Evolutionary conservation across 495 filamentous ascomycete species (phyloP).

Genomic region (Thozetella sp.): DNA sequence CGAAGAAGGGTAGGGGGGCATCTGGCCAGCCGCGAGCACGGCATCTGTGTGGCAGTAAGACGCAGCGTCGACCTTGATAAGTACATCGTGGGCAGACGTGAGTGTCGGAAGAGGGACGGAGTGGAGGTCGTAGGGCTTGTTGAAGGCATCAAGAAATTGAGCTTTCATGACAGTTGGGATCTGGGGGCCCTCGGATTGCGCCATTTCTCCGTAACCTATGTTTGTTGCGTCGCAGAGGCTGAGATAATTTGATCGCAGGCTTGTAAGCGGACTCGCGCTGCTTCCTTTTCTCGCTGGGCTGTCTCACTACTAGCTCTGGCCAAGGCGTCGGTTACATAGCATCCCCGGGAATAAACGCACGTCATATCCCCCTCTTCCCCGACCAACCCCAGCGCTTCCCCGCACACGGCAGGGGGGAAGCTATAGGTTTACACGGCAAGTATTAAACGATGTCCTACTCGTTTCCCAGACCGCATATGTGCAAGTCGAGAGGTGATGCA

Average conservation of each 20-base stretch:
- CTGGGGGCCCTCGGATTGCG: background rate
- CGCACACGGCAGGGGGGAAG: no score
- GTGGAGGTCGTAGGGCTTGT: constrained; percentile 27
- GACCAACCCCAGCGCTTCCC: no score
- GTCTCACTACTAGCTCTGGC: no score
- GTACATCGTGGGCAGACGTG: constrained; percentile 25
- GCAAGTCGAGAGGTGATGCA: no score
- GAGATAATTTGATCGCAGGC: background rate
- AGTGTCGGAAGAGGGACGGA: constrained; percentile 21
- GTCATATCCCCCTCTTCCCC: background rate
- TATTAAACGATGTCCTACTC: no score
- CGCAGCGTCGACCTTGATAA: constrained; percentile 35
- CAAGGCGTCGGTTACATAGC: no score
- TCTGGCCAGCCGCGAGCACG: constrained; percentile 31
- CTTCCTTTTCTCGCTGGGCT: no score
- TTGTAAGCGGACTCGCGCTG: no score
- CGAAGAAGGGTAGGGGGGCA: constrained; percentile 22
- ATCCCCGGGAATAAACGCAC: background rate
- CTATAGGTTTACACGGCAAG: no score
- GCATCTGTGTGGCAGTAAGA: constrained; percentile 41
- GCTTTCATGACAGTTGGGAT: constrained; percentile 30
- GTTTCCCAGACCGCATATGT: no score
- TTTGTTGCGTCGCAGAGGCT: no score
- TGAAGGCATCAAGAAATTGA: constrained; percentile 35
- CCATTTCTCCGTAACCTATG: background rate